phyloP scores from a whole-genome alignment of 164 flowering plant species.

The Tinospora cordifolia region DNA sequence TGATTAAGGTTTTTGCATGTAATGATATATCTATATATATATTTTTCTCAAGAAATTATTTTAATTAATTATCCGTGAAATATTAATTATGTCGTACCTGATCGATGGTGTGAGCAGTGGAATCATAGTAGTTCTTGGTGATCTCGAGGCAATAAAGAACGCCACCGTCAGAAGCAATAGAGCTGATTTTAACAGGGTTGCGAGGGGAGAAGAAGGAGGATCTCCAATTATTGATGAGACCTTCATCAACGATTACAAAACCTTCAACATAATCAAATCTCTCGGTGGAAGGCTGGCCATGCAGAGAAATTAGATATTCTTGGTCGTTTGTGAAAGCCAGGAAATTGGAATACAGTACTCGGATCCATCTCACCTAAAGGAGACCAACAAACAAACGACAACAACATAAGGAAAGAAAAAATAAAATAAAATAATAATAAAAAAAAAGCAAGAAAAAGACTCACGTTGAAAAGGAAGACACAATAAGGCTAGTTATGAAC shows the following conservation, averaged over 20 bases:
- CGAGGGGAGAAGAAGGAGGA: constrained; percentile 86
- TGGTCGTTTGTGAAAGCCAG: constrained; percentile 70
- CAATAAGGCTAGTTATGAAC: too few species aligned
- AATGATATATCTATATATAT: too few species aligned
- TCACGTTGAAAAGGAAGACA: constrained; percentile 8
- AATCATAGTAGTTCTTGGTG: constrained; percentile 68
- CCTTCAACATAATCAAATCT: constrained; percentile 93
- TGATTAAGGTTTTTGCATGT: neutral
- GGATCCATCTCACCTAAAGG: constrained; percentile 81
- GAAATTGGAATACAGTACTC: constrained; percentile 76
- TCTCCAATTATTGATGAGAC: constrained; percentile 85
- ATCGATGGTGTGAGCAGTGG: constrained; percentile 44
- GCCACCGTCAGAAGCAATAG: constrained; percentile 39
- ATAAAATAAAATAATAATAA: too few species aligned
- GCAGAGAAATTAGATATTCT: constrained; percentile 74
- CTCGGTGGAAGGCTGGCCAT: constrained; percentile 29
- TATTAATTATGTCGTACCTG: constrained; percentile 38
- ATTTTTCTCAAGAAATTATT: neutral
- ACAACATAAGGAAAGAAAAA: too few species aligned
- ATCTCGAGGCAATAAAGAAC: constrained; percentile 81
- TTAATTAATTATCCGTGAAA: neutral
- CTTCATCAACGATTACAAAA: constrained; percentile 82
- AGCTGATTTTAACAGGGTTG: constrained; percentile 69
- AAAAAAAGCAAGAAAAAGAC: constrained; percentile 11
- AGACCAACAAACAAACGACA: constrained; percentile 5